Evolutionary conservation across 73 alveolate genomes (phyloP).

Genomic region (Blepharisma stoltei): DNA sequence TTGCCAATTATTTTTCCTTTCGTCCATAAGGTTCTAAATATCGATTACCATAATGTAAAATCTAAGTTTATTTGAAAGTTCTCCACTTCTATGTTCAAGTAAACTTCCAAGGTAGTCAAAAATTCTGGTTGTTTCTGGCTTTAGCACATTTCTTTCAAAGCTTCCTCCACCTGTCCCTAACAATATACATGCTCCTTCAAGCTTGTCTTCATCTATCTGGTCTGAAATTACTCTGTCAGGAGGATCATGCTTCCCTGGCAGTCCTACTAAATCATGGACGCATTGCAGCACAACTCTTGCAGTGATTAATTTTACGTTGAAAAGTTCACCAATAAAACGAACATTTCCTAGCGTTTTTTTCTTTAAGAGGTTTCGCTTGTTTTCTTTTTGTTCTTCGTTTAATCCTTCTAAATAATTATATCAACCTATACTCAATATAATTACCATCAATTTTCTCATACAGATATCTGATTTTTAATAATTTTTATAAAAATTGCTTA

Average conservation of each 20-base stretch:
- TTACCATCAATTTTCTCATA: too few relatives aligned
- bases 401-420: neutral
- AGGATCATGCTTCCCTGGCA: neutral
- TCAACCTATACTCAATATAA: too few relatives aligned
- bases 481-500: too few relatives aligned
- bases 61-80: neutral
- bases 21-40: conserved; percentile 7
- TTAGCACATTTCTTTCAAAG: neutral
- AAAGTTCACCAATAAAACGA: conserved; percentile 29
- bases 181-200: conserved; percentile 26
- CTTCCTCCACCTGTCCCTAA: neutral
- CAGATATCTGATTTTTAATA: too few relatives aligned
- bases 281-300: neutral
- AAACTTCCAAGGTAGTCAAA: neutral
- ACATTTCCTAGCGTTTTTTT: conserved; percentile 27
- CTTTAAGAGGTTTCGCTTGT: neutral
- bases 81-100: too few relatives aligned
- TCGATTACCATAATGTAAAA: conserved; percentile 4
- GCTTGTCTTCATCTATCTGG: conserved; percentile 15
- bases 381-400: conserved; percentile 2
- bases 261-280: neutral
- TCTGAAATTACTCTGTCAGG: too few relatives aligned
- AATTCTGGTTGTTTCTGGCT: neutral
- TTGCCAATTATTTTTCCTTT: conserved; percentile 4
- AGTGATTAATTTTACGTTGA: conserved; percentile 3